Evolutionary conservation across 2,329 filamentous ascomycete species (phyloP), one percentile per base, ranked within the genome.

Genomic region (Clonostachys solani): DNA sequence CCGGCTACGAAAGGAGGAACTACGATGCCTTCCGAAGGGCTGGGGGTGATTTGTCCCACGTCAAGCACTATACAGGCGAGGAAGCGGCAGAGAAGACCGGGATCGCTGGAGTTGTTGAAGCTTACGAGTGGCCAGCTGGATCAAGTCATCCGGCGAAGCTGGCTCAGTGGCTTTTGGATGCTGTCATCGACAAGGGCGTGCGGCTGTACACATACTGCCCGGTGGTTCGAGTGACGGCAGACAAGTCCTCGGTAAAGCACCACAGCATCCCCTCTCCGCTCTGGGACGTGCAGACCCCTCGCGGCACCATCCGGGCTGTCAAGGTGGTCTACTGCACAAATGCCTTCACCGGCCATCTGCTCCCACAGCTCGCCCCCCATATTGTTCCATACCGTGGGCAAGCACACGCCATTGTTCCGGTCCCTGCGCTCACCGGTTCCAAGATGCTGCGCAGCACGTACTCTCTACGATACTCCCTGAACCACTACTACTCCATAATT

Each of bases 51-150:
- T 4, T 37, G 13, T 37, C 35, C 13, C 35, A 37, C 6, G 36
- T 38, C 36, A 38, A 17, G 13, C 16, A 17, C 36, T 38, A 38
- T 17, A 17, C 15, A 15, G 36, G 36, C 10, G 36, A 38, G 36
- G 36, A 38, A 12, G 36, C 36, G 12, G 36, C 36, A 18, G 41
- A 43, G 10, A 62, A 57, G 47, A 73, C 71, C 0, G 60, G 66
- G 23, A 60, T 75, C 6, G 43, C 54, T 5, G 56, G 56, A 2
- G 67, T 68, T 1, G 47, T 73, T 12, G 64, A 67, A 13, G 73
- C 73, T 7, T 77, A 76, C 49, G 72, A 75, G 51, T 77, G 73
- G 73, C 69, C 72, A 4, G 73, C 72, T 15, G 73, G 69, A 5
- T 74, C 71, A 4, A 70, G 63, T 36, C 73, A 76, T 54, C 73